Evolutionary conservation across 1,139 yeast genomes (phyloP), one percentile per base, ranked within the genome.

Genomic region (Spencermartinsiella ligniputridi): DNA sequence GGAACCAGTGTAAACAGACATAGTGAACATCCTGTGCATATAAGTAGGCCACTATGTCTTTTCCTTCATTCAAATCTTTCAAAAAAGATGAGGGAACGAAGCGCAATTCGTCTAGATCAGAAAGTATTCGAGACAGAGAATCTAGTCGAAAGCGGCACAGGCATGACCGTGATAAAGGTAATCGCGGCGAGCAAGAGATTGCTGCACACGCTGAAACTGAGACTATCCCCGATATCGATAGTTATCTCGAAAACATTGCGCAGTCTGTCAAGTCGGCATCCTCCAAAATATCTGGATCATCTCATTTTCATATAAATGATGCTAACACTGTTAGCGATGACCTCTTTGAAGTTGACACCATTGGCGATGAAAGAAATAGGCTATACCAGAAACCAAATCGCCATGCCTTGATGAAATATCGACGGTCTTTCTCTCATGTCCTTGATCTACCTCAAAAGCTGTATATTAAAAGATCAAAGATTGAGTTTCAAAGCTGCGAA

Each of bases 371-470:
- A 9, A 25, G 42, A 3, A 47, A 47, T 30, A 15, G 20, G 34
- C 34, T 19, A n/a, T 49, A 42, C 29, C 45, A 42, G n/a, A 44
- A 47, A 24, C 49, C 51, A 3, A 25, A 49, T 27, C 33, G 46
- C 24, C 37, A 41, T 22, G 33, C 41, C 3, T 27, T 48, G 12
- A 48, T 50, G 17, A 39, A 35, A 20, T 51, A 51, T 30, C 21
- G 34, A 22, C 27, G 53, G 18, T 45, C 32, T 18, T 38, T 47
- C 4, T 37, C 39, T 8, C 35, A 29, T 16, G 42, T 44, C 4
- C 37, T 42, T 29, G 51, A 38, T 12, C 35, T 39, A 15, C 32
- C 32, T 9, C 32, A n/a, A 9, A 11, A 9, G 6, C 15, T 27
- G 32, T 15, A n/a, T 15, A 27, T 27, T n/a, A 27, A 27, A 15